Evolutionary conservation across 306 rosid species (phyloP).

Genomic region (Malus asiatica): DNA sequence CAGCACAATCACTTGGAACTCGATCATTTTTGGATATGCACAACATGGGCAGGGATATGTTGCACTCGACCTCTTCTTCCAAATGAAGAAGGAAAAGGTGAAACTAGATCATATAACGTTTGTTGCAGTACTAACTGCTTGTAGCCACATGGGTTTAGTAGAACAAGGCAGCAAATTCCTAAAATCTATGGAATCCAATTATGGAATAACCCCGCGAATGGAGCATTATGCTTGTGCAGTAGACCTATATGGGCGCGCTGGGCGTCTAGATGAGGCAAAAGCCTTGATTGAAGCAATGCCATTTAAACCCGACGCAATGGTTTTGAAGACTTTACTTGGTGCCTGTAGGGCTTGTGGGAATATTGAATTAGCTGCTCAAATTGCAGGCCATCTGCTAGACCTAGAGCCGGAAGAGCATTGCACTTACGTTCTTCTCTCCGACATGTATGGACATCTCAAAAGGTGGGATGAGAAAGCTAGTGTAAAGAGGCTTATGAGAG

Average conservation of each 20-base stretch:
- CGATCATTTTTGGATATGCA: conserved; percentile 78
- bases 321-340: conserved; percentile 67
- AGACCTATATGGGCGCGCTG: conserved; percentile 66
- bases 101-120: conserved; percentile 78
- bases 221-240: conserved; percentile 87
- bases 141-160: conserved; percentile 74
- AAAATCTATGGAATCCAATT: conserved; percentile 45
- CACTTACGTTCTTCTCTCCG: conserved; percentile 61
- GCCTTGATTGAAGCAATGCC: conserved; percentile 63
- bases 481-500: conserved; percentile 65
- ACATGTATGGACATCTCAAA: conserved; percentile 56
- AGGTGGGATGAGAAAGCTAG: conserved; percentile 67
- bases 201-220: conserved; percentile 49
- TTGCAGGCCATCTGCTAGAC: conserved; percentile 49
- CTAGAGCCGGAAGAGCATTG: conserved; percentile 81
- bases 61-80: conserved; percentile 56
- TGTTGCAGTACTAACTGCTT: conserved; percentile 77
- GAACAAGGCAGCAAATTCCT: conserved; percentile 55
- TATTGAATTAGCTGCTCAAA: conserved; percentile 63
- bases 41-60: conserved; percentile 70
- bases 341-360: conserved; percentile 70
- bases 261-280: conserved; percentile 55
- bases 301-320: conserved; percentile 57
- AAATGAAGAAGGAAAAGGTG: conserved; percentile 55
- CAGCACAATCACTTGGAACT: conserved; percentile 63